Evolutionary conservation across 768 basidiomycete species (phyloP).

Genomic region (Hygrophoropsis aurantiaca): DNA sequence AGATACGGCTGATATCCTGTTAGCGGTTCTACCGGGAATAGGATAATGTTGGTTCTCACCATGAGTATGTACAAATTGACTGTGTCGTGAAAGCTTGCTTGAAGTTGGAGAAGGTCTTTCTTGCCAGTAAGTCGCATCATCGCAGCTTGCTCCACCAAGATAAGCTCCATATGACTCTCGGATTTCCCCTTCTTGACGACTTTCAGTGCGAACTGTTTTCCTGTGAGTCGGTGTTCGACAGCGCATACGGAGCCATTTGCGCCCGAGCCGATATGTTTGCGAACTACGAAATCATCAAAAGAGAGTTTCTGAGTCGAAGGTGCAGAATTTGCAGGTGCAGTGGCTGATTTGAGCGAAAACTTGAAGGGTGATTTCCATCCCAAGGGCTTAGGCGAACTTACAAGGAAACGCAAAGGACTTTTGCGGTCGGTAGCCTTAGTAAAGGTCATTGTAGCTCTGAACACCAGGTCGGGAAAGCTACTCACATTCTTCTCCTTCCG

Average conservation of each 20-base stretch:
- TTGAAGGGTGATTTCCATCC: constrained; percentile 2
- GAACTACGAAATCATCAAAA: constrained; percentile 4
- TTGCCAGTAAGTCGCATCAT: constrained; percentile 7
- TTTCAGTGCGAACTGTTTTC: constrained; percentile 7
- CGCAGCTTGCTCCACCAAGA: constrained; percentile 5
- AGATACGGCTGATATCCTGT: constrained; percentile 3
- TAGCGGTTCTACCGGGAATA: not conserved
- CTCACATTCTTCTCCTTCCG: constrained; percentile 1
- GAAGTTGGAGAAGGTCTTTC: constrained; percentile 4
- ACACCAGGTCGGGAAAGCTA: not conserved
- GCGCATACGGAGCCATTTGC: constrained; percentile 5
- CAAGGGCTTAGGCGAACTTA: not conserved
- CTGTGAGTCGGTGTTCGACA: constrained; percentile 4
- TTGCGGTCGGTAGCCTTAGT: not conserved
- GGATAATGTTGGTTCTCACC: constrained; percentile 4
- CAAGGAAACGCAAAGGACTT: not conserved
- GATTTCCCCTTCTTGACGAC: constrained; percentile 5
- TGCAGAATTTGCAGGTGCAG: not conserved
- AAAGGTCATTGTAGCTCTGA: not conserved
- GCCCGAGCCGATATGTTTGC: constrained; percentile 2
- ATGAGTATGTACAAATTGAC: constrained; percentile 8
- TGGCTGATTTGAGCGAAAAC: not conserved
- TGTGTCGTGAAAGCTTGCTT: constrained; percentile 12
- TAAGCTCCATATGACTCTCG: not conserved
- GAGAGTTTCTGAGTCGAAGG: not conserved